Conservation (phyloP, 768 basidiomycete species). For the Tephrocybe sp. region DNA sequence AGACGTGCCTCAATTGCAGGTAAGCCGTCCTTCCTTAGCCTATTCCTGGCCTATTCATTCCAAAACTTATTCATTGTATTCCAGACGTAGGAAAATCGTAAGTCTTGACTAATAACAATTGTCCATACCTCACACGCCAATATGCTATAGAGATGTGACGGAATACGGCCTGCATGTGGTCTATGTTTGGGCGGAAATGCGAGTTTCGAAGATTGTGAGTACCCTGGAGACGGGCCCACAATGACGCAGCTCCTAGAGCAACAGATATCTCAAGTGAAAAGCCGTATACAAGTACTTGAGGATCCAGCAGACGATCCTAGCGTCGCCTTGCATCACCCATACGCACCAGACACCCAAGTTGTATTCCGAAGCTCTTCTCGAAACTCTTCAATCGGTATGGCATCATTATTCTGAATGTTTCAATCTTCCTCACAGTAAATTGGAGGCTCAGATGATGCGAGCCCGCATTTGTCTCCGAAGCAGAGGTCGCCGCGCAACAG, state of each 20-base stretch:
- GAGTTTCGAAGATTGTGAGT: conserved; percentile 15
- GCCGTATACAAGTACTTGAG: conserved; percentile 5
- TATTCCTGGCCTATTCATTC: not conserved
- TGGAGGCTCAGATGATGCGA: not conserved
- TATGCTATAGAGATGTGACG: conserved; percentile 15
- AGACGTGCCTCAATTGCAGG: conserved; percentile 16
- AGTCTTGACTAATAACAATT: not conserved
- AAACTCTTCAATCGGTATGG: not conserved
- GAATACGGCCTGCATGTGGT: conserved; percentile 7
- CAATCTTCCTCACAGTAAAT: not conserved
- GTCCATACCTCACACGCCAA: not conserved
- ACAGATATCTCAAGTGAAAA: conserved; percentile 9
- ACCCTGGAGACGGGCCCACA: conserved; percentile 8
- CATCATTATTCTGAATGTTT: not conserved
- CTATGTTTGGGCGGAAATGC: conserved; percentile 4
- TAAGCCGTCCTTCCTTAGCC: not conserved
- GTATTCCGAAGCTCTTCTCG: not conserved
- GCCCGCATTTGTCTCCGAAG: not conserved
- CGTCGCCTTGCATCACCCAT: conserved; percentile 10
- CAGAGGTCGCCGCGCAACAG: not conserved
- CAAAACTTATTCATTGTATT: not conserved
- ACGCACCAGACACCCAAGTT: not conserved
- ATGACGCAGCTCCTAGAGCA: conserved; percentile 9
- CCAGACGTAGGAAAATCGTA: conserved; percentile 16
- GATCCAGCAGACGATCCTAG: not conserved